Base-by-base conservation (phyloP, 2,329 filamentous ascomycete species). In the Hymenoscyphus repandus region DNA sequence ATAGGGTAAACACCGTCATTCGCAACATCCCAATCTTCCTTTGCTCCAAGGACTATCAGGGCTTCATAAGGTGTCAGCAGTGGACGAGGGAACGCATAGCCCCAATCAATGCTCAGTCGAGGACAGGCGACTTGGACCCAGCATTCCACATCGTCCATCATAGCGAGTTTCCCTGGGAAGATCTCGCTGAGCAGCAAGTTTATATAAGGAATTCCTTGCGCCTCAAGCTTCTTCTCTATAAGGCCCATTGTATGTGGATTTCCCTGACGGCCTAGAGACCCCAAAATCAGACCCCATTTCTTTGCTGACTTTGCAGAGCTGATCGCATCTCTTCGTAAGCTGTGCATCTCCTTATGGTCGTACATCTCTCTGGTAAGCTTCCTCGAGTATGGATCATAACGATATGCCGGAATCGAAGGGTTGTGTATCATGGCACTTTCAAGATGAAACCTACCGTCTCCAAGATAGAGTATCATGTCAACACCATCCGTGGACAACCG, bases 401-500 rank as follows among this genome's bases (percentile, higher is more conserved):
- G 82, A 71, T 96, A 99, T 1, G 95, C 92, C 0, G 92, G 88
- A 33, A 96, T 81, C 5, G 75, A 72, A 0, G 95, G 93, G 70
- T 99, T 99, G 66, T 97, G 93, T 59, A 99, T 99, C 92, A 99
- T 99, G 64, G 95, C 92, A 64, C 89, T 95, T 70, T 99, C 93
- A 39, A 99, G 85, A 68, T 99, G 93, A 74, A 96, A 96, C 52
- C 91, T 82, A 11, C 91, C 91, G 65, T 96, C 91, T 42, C 91
- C 91, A 12, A 96, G 81, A 67, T 96, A 96, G 1, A 96, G 74
- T 41, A 96, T 85, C 56, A 90, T 70, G 64, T 95, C 88, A 18
- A 91, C 80, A 38, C 70, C 72, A 42, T 79, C 78, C 10, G 74
- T 74, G 12, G 74, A 62, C 2, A 92, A 74, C 18, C 79, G 78